Percentiles rank a stretch among this genome's conserved stretches.
phyloP scores from a whole-genome alignment of 2,329 filamentous ascomycete species.

The Aspergillus fijiensis region DNA sequence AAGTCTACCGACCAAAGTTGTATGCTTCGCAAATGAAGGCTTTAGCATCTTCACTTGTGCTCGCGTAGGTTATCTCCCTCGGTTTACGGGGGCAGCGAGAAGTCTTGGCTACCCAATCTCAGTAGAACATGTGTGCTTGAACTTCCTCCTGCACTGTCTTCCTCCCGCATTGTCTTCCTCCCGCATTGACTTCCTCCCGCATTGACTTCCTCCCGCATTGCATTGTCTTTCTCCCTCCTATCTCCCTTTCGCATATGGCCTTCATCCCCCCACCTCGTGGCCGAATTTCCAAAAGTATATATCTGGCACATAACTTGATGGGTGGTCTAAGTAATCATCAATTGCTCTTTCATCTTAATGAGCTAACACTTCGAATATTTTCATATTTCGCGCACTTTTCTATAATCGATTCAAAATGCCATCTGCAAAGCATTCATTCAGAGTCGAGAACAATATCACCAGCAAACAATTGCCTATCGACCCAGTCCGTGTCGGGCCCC shows the following conservation, averaged over 20 bases:
- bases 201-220: neutral
- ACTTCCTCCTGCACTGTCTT: neutral
- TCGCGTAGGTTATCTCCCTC: neutral
- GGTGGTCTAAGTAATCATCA: neutral
- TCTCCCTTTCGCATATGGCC: neutral
- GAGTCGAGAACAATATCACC: neutral
- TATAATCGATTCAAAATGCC: neutral
- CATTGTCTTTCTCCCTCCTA: neutral
- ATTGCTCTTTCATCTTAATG: neutral
- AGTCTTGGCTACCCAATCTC: slow-evolving; percentile 1
- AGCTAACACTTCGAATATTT: neutral
- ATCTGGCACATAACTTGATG: neutral
- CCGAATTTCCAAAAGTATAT: neutral
- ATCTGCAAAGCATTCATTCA: neutral
- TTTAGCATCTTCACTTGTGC: neutral
- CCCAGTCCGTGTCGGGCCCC: slow-evolving; percentile 6
- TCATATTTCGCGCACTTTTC: neutral
- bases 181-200: neutral
- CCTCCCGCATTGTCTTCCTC: slow-evolving; percentile 1
- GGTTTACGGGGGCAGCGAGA: neutral
- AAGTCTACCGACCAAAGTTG: neutral
- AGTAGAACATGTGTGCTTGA: neutral
- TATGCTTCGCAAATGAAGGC: slow-evolving; percentile 1
- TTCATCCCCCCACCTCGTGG: neutral
- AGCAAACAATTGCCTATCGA: slow-evolving; percentile 1